Percentiles rank a stretch among this genome's conserved stretches.
Conservation (phyloP, 345 rosid species). For the Eucalyptus brandiana region DNA sequence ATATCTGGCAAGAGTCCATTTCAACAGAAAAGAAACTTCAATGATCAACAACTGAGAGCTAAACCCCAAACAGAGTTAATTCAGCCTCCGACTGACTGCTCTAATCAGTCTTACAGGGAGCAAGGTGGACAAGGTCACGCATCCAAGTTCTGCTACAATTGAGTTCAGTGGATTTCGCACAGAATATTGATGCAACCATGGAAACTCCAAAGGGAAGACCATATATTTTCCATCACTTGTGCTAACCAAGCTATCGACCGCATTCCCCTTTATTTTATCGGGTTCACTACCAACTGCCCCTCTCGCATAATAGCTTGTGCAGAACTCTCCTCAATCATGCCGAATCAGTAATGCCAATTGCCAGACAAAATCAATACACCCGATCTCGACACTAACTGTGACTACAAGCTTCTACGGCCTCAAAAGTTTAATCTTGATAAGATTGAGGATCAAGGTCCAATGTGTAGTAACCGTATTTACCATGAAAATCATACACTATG, state of each 20-base stretch:
- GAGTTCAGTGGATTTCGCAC: not conserved
- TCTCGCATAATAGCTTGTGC: not conserved
- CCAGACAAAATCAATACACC: not conserved
- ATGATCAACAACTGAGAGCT: not conserved
- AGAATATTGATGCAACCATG: not conserved
- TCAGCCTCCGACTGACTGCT: not conserved
- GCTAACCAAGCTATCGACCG: not conserved
- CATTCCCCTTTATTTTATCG: not conserved
- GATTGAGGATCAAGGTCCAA: not conserved
- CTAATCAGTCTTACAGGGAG: not conserved
- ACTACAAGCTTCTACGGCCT: not conserved
- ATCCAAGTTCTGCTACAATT: not conserved
- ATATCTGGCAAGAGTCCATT: not conserved
- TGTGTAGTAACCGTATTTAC: not conserved
- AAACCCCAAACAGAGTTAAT: not conserved
- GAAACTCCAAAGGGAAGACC: not conserved
- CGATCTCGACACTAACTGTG: not conserved
- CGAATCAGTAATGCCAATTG: not conserved
- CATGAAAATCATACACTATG: not conserved
- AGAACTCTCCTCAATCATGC: not conserved
- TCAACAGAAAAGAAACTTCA: not conserved
- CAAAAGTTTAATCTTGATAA: no score
- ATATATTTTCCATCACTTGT: not conserved
- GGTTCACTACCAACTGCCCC: not conserved
- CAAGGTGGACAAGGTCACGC: not conserved